Percentiles rank a stretch among this genome's conserved stretches.
These are phyloP conservation scores for Kuraishia hungarica DNA, from an alignment of 805 yeast species.

Conservation along the genomic window DNA sequence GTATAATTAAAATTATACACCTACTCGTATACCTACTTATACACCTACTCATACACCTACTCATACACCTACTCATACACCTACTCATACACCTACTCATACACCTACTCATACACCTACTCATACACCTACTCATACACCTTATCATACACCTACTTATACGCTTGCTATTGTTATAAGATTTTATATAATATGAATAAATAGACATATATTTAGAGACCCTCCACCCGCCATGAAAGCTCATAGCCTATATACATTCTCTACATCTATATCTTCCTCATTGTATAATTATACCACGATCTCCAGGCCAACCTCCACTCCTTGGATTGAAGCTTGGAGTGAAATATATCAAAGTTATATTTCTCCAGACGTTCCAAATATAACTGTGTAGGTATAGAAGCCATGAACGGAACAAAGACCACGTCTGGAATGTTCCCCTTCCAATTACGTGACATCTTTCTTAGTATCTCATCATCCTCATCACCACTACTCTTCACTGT, in stretches of 20 bases:
- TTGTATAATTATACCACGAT: slow-evolving; percentile 39
- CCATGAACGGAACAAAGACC: slow-evolving; percentile 59
- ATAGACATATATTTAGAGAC: slow-evolving; percentile 2
- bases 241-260: too few relatives aligned
- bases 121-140: too few relatives aligned
- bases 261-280: slow-evolving; percentile 22
- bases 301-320: slow-evolving; percentile 66
- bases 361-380: slow-evolving; percentile 55
- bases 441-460: slow-evolving; percentile 24
- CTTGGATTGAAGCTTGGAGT: slow-evolving; percentile 31
- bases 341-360: slow-evolving; percentile 53
- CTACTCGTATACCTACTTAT: too few relatives aligned
- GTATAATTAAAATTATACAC: too few relatives aligned
- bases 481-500: slow-evolving; percentile 17
- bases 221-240: slow-evolving; percentile 5
- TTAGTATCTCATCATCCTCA: slow-evolving; percentile 12
- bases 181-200: too few relatives aligned
- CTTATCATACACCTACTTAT: too few relatives aligned
- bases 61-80: too few relatives aligned
- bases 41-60: too few relatives aligned
- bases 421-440: slow-evolving; percentile 49
- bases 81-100: too few relatives aligned
- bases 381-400: slow-evolving; percentile 53
- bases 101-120: too few relatives aligned
- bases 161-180: too few relatives aligned